Evolutionary conservation across 1,284 basidiomycete species (phyloP).

Genomic region (Cryptococcus maquisensis): DNA sequence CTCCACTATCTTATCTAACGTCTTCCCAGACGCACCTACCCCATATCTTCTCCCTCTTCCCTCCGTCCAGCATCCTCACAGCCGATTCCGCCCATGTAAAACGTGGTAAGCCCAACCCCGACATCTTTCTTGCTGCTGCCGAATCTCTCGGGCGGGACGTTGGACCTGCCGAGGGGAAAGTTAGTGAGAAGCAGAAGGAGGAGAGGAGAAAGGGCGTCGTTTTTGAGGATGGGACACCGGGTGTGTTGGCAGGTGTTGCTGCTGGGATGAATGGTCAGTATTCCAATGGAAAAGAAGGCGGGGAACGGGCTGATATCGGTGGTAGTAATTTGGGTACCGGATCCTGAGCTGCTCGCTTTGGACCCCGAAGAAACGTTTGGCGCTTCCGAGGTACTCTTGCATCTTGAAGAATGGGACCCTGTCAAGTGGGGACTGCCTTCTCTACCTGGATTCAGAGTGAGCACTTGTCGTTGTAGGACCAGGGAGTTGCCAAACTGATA

Average conservation of each 20-base stretch:
- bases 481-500: too few relatives aligned
- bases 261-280: slow-evolving; percentile 49
- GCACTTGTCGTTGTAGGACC: too few relatives aligned
- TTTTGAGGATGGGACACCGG: slow-evolving; percentile 48
- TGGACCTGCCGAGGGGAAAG: slow-evolving; percentile 32
- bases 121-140: slow-evolving; percentile 49
- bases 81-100: slow-evolving; percentile 6
- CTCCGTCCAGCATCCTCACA: slow-evolving; percentile 39
- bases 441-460: slow-evolving; percentile 9
- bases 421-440: slow-evolving; percentile 42
- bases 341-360: slow-evolving; percentile 39
- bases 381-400: slow-evolving; percentile 32
- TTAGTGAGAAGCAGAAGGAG: slow-evolving; percentile 29
- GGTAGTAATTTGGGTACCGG: slow-evolving; percentile 49
- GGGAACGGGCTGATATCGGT: not conserved
- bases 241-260: slow-evolving; percentile 44
- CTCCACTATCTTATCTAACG: not conserved
- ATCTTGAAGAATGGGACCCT: slow-evolving; percentile 41
- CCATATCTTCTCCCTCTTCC: slow-evolving; percentile 46
- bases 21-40: slow-evolving; percentile 41
- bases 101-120: slow-evolving; percentile 34
- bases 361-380: slow-evolving; percentile 40
- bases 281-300: not conserved
- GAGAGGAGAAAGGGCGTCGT: slow-evolving; percentile 43
- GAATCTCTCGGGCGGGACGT: slow-evolving; percentile 1